Percentiles rank a stretch among this genome's conserved stretches.
These are phyloP conservation scores for Auriscalpium vulgare DNA, from an alignment of 768 basidiomycete genomes.

Conservation along the genomic window DNA sequence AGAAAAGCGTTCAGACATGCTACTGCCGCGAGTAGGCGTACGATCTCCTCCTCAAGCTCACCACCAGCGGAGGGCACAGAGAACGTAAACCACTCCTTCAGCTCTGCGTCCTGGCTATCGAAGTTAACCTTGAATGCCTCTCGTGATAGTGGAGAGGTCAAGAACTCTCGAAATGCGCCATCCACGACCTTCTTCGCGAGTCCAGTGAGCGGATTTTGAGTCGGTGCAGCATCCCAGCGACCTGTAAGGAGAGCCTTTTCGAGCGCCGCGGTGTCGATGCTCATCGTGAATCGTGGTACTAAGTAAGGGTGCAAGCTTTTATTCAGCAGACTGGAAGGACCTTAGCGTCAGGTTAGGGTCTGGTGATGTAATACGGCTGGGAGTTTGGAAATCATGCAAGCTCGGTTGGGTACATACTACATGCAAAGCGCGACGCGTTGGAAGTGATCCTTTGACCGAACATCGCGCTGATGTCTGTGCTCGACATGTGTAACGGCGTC, in stretches of 20 bases:
- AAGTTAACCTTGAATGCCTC: slow-evolving; percentile 27
- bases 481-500: no score
- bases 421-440: no score
- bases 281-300: slow-evolving; percentile 3
- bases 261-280: slow-evolving; percentile 20
- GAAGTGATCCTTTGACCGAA: no score
- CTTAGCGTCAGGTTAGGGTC: no score
- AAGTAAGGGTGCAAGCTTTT: no score
- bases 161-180: slow-evolving; percentile 48
- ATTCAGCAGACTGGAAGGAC: no score
- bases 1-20: slow-evolving; percentile 85
- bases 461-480: no score
- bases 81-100: slow-evolving; percentile 29
- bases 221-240: slow-evolving; percentile 22
- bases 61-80: slow-evolving; percentile 21
- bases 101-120: slow-evolving; percentile 25
- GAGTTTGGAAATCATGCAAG: no score
- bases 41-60: slow-evolving; percentile 40
- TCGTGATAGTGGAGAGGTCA: slow-evolving; percentile 30
- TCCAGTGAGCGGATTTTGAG: slow-evolving; percentile 19
- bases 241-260: slow-evolving; percentile 56
- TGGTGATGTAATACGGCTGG: no score
- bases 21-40: slow-evolving; percentile 58
- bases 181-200: slow-evolving; percentile 51
- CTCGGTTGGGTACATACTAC: no score